Conservation (phyloP, 129 eudicot species). For the Erigeron canadensis region DNA sequence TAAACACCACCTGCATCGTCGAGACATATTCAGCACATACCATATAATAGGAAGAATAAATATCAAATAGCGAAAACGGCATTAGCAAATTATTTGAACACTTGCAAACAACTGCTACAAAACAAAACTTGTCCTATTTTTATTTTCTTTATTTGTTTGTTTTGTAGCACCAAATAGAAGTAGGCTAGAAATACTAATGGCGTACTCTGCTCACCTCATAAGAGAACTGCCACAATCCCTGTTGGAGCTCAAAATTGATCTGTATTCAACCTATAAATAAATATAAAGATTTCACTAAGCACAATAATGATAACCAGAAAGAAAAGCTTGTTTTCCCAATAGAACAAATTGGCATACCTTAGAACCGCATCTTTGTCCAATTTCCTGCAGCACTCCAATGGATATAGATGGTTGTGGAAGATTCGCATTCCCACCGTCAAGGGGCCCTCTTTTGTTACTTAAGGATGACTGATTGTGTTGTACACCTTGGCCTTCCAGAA, state of each 20-base stretch:
- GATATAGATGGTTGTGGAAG: conserved; percentile 47
- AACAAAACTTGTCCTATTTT: background rate
- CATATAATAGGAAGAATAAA: background rate
- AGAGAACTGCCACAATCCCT: conserved; percentile 70
- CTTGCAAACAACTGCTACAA: conserved; percentile 5
- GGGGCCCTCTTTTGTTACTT: conserved; percentile 43
- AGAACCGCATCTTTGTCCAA: conserved; percentile 73
- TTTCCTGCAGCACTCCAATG: conserved; percentile 77
- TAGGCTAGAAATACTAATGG: background rate
- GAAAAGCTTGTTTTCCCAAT: background rate
- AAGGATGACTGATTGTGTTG: conserved; percentile 35
- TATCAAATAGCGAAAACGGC: background rate
- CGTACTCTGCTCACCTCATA: conserved; percentile 59
- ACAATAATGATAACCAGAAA: conserved; percentile 7
- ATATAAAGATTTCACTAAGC: conserved; percentile 15
- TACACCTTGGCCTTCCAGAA: conserved; percentile 31
- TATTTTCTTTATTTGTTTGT: background rate
- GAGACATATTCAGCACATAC: conserved; percentile 15
- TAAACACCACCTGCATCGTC: conserved; percentile 62
- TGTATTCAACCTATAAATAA: conserved; percentile 73
- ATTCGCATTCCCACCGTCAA: conserved; percentile 50
- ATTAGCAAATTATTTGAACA: background rate
- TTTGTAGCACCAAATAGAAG: too few species aligned
- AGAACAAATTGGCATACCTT: conserved; percentile 48
- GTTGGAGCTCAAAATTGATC: conserved; percentile 59